Evolutionary conservation across 345 rosid genomes (phyloP).

Genomic region (Leavenworthia alabamica): DNA sequence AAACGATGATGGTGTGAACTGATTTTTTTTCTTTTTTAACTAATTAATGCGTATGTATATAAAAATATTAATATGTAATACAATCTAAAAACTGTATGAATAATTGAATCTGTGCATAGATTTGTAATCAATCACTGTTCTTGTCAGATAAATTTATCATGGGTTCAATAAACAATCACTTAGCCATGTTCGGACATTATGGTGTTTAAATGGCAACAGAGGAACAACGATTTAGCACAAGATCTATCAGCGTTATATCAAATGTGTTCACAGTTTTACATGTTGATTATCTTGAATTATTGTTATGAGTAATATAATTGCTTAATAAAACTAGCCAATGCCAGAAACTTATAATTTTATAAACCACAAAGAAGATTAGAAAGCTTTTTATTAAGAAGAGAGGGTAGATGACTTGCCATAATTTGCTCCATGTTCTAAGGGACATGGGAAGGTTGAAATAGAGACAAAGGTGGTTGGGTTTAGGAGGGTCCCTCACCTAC

Average conservation of each 20-base stretch:
- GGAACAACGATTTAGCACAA: not conserved
- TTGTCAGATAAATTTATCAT: slow-evolving; percentile 20
- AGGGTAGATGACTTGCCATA: slow-evolving; percentile 23
- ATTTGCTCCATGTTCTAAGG: slow-evolving; percentile 38
- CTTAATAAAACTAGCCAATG: not conserved
- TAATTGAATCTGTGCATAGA: not conserved
- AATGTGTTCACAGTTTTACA: not conserved
- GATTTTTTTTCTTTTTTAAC: not conserved
- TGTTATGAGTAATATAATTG: not conserved
- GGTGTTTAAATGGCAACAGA: not conserved
- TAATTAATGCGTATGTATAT: not conserved
- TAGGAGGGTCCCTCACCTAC: slow-evolving; percentile 27
- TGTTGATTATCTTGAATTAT: not conserved
- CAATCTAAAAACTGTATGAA: not conserved
- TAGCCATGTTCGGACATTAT: slow-evolving; percentile 17
- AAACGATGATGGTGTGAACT: not conserved
- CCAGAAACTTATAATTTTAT: not conserved
- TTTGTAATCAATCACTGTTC: slow-evolving; percentile 5
- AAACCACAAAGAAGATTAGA: not conserved
- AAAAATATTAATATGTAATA: not conserved
- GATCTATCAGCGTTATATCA: not conserved
- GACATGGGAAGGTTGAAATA: slow-evolving; percentile 32
- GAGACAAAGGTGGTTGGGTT: slow-evolving; percentile 33
- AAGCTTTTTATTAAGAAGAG: not conserved
- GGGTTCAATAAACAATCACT: slow-evolving; percentile 20